These are phyloP conservation scores for Sporothrix luriei DNA, from an alignment of 2,329 filamentous ascomycete genomes.

Conservation along the genomic window DNA sequence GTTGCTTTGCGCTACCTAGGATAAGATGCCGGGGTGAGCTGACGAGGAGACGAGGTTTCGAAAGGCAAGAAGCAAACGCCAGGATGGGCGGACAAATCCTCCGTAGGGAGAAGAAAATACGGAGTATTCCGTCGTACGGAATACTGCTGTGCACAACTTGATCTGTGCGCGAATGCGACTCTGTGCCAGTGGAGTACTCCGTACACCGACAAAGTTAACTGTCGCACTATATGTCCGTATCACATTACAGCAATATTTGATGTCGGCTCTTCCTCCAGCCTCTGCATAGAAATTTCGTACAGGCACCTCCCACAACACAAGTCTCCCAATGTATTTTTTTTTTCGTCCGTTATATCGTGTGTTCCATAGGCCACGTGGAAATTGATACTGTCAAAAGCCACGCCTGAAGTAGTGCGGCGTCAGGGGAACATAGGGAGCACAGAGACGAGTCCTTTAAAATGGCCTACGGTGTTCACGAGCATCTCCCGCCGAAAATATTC, in stretches of 20 bases:
- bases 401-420: neutral
- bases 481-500: no score
- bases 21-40: neutral
- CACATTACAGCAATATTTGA: neutral
- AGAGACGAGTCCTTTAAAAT: no score
- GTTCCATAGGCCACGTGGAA: neutral
- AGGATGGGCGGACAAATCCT: neutral
- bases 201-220: neutral
- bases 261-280: no score
- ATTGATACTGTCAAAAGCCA: neutral
- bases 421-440: no score
- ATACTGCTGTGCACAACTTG: conserved; percentile 2
- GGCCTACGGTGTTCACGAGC: no score
- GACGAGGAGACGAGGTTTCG: neutral
- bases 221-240: neutral
- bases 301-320: neutral
- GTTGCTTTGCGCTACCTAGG: conserved; percentile 10
- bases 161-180: conserved; percentile 20
- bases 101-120: no score
- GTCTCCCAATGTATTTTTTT: neutral
- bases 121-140: no score
- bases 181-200: neutral
- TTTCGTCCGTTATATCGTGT: neutral
- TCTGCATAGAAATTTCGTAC: neutral
- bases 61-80: neutral